Base-by-base conservation (phyloP, 148 eudicot species). In the Nyssa sinensis region DNA sequence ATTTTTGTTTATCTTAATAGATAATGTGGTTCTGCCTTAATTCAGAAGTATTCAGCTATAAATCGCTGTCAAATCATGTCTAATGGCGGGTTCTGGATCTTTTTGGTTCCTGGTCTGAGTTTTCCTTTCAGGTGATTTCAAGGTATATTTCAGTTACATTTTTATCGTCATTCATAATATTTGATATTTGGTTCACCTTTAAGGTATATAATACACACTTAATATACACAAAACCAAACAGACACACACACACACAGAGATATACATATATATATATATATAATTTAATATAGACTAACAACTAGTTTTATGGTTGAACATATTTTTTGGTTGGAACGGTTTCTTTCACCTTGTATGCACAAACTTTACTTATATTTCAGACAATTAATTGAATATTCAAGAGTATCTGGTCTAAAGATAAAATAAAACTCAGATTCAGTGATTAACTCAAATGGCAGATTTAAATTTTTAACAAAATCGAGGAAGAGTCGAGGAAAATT, bases 101-200 rank as follows among this genome's bases (percentile, higher is more conserved):
- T 34, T 76, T 51, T 66, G 64, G n/a, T 69, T 71, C 19, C 53
- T 30, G 55, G 19, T 71, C 23, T 49, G 65, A n/a, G 21, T 23
- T 58, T 76, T n/a, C 25, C 19, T 58, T 70, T 60, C 82, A 82
- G 82, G 80, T 72, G 82, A 75, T 68, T 77, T 82, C 59, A 82
- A 82, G 77, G 85, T 82, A 79, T n/a, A n/a, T n/a, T n/a, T n/a
- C n/a, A n/a, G n/a, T n/a, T n/a, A n/a, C 79, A 60, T 60, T 62
- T 76, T 30, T 34, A 70, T 63, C 41, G 51, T 62, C 27, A 34
- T 30, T 69, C 47, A 32, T 67, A n/a, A 58, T n/a, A 67, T 62
- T 64, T 30, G 23, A 33, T 74, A 53, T 13, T 74, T 57, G 63
- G 16, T 75, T 33, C 57, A 68, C n/a, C 0, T 58, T 1, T 28